Conservation (phyloP, 169 alveolate species). For the Plasmodium gallinaceum region DNA sequence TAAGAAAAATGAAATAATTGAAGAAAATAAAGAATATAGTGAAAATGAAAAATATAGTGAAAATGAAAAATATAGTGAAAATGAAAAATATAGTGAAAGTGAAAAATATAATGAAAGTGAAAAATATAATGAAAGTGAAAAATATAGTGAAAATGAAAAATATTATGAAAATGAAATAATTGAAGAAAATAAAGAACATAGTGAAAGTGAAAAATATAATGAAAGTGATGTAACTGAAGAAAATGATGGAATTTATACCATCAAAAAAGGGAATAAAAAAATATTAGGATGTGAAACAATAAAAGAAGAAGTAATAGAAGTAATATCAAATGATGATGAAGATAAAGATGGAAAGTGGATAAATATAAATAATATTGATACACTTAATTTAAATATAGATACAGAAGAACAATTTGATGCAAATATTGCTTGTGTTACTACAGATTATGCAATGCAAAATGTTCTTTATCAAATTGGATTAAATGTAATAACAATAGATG, state of each 20-base stretch:
- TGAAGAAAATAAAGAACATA: neutral
- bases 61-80: neutral
- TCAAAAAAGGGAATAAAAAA: conserved; percentile 1
- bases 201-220: conserved; percentile 3
- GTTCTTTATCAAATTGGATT: conserved; percentile 92
- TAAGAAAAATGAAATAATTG: neutral
- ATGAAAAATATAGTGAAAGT: neutral
- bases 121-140: neutral
- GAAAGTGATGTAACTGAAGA: conserved; percentile 21
- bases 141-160: neutral
- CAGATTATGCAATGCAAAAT: conserved; percentile 94
- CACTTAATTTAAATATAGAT: conserved; percentile 41
- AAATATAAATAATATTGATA: conserved; percentile 44
- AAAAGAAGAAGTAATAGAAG: conserved; percentile 68
- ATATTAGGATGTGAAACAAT: conserved; percentile 29
- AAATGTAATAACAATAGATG: conserved; percentile 90
- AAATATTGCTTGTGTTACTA: conserved; percentile 89
- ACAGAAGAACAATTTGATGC: conserved; percentile 43
- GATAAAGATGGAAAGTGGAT: conserved; percentile 60
- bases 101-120: neutral
- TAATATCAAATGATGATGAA: conserved; percentile 9
- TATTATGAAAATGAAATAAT: no score
- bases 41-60: neutral
- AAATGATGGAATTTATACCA: neutral
- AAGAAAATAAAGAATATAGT: neutral